phyloP scores from a whole-genome alignment of 345 rosid species.

The Erodium maritimum region DNA sequence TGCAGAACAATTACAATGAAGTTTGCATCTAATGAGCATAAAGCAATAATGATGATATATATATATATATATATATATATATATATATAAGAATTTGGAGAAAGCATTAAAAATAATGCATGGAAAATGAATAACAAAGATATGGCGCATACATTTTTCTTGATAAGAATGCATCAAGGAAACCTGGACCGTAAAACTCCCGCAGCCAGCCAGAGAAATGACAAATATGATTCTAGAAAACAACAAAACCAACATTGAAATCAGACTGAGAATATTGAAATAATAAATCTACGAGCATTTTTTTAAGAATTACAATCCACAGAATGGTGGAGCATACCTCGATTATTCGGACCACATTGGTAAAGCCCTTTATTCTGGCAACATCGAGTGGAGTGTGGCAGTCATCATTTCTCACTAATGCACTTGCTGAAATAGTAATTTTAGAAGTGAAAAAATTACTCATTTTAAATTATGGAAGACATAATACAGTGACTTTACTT shows the following conservation, averaged over 20 bases:
- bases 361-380: constrained; percentile 69
- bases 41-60: no score
- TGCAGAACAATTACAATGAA: not conserved
- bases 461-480: not conserved
- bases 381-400: constrained; percentile 84
- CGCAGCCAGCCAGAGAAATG: constrained; percentile 94
- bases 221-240: constrained; percentile 54
- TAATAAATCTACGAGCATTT: not conserved
- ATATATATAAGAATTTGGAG: no score
- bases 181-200: constrained; percentile 75
- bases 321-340: constrained; percentile 36
- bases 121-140: not conserved
- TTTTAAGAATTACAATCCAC: not conserved
- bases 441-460: not conserved
- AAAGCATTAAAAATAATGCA: not conserved
- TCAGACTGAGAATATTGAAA: not conserved
- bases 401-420: constrained; percentile 75
- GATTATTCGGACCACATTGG: constrained; percentile 65
- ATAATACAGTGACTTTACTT: not conserved
- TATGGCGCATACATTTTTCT: constrained; percentile 66
- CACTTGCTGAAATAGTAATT: constrained; percentile 46
- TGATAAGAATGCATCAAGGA: constrained; percentile 72
- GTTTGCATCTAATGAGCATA: not conserved
- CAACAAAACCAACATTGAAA: not conserved
- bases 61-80: no score